Evolutionary conservation across 148 eudicot genomes (phyloP).

Genomic region (Camellia japonica): DNA sequence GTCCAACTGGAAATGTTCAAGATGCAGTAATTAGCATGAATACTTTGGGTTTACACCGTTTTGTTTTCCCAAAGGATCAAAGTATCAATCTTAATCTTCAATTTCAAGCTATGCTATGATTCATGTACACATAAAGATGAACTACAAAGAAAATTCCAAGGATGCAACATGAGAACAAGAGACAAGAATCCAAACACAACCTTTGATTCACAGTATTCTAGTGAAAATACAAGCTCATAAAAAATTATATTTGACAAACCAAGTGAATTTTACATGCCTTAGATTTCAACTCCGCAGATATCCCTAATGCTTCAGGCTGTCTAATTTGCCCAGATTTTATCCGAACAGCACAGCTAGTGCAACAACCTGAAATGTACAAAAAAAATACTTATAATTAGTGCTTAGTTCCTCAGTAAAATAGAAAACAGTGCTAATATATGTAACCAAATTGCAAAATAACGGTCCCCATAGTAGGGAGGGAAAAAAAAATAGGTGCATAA

Average conservation of each 20-base stretch:
- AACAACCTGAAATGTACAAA: constrained; percentile 63
- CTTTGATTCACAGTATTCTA: background rate
- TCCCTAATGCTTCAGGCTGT: constrained; percentile 93
- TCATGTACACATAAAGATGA: background rate
- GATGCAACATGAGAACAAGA: background rate
- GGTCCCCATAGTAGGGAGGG: background rate
- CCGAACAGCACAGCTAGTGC: constrained; percentile 96
- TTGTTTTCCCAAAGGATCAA: too few relatives aligned
- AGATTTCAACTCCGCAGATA: constrained; percentile 84
- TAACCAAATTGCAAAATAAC: background rate
- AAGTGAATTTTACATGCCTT: constrained; percentile 39
- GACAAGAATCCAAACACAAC: background rate
- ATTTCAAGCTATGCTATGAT: background rate
- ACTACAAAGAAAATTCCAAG: background rate
- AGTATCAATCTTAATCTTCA: background rate
- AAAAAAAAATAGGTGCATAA: background rate
- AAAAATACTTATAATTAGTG: constrained; percentile 3
- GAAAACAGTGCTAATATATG: background rate
- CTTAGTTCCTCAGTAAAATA: background rate
- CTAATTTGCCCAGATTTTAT: constrained; percentile 82
- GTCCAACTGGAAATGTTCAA: background rate
- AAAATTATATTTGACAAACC: background rate
- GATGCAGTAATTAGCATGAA: background rate
- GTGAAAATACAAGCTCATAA: background rate
- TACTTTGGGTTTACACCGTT: too few relatives aligned